Base-by-base conservation (phyloP, 108 stramenopile genomes). In the Aurantiochytrium sp. region DNA sequence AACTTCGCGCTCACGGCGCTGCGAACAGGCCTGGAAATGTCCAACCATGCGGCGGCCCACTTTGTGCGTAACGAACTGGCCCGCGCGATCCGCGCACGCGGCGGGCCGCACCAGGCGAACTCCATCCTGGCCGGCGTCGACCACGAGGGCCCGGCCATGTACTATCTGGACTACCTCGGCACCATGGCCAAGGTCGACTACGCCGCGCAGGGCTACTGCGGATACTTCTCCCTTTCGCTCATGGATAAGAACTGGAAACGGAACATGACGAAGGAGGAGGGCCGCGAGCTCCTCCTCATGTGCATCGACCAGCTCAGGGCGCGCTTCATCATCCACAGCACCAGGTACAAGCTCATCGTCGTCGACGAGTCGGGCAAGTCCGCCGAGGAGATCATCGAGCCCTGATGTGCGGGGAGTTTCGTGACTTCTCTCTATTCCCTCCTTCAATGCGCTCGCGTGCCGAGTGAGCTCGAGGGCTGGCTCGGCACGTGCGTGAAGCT, bases 151-250 rank as follows among this genome's bases (percentile, higher is more conserved):
- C 55, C 86, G 37, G 17, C 45, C 81, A 86, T 94, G 41, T 93
- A 92, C 85, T 92, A 87, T 55, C 37, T 94, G 27, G 93, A 94
- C 86, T 94, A 94, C 86, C 86, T 94, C 19, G 93, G 91, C 45
- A 89, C 93, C 8, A 55, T 94, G 89, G 89, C 88, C 4, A 91
- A 92, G 32, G 89, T 92, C 3, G 55, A 88, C 17, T 94, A 91
- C 89, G 92, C 93, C 22, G 93, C 93, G 17, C 93, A 94, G 22
- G 93, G 93, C 19, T 94, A 94, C 55, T 91, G 87, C 19, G 86
- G 92, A 52, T 55, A 89, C 86, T 94, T 94, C 54, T 89, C 89
- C 21, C 54, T 91, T 32, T 93, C 92, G 22, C 59, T 93, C 19
- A 55, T 94, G 39, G 93, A 94, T 89, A 59, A 91, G 54, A 87